phyloP scores from a whole-genome alignment of 2,329 filamentous ascomycete genomes.

The Sporothrix brasiliensis region DNA sequence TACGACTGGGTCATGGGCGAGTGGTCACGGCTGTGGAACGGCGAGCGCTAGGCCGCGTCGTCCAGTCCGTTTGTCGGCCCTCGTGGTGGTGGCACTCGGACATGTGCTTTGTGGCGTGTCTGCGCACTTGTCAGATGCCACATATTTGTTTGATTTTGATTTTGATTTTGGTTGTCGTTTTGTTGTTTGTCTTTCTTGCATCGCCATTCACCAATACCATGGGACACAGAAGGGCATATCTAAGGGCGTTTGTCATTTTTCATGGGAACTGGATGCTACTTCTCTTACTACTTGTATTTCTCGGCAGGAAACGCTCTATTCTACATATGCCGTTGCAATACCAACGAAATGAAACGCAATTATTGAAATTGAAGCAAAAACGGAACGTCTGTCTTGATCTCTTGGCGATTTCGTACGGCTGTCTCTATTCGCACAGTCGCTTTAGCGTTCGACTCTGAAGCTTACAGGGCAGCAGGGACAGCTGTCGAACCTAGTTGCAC shows the following conservation, averaged over 20 bases:
- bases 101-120: background rate
- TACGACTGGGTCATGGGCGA: conserved; percentile 40
- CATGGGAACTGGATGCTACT: background rate
- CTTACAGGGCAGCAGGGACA: background rate
- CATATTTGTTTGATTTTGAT: background rate
- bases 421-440: conserved; percentile 7
- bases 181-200: conserved; percentile 6
- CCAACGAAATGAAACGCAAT: background rate
- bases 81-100: background rate
- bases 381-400: too few relatives aligned
- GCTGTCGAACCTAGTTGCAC: background rate
- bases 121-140: background rate
- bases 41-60: conserved; percentile 32
- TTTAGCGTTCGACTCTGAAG: background rate
- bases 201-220: conserved; percentile 24
- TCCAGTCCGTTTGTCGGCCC: background rate
- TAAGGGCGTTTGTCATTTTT: conserved; percentile 19
- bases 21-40: conserved; percentile 42
- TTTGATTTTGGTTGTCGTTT: background rate
- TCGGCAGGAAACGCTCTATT: background rate
- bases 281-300: conserved; percentile 1
- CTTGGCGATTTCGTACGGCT: background rate
- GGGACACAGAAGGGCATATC: conserved; percentile 21
- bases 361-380: background rate
- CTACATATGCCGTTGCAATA: background rate